phyloP scores from a whole-genome alignment of 441 rosid species.

The Jatropha multifida region DNA sequence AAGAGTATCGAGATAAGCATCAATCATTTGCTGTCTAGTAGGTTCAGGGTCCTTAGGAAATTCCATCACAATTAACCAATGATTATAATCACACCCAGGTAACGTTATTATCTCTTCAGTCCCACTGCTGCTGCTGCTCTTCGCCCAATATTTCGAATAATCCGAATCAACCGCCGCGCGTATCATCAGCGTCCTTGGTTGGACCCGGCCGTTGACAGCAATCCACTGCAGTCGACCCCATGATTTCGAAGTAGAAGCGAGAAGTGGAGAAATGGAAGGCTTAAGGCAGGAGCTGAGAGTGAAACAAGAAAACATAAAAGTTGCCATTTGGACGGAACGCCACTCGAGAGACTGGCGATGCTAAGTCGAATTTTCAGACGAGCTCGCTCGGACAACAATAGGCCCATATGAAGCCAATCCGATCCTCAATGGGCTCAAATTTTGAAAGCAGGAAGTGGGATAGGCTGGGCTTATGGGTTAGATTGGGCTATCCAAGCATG shows the following conservation, averaged over 20 bases:
- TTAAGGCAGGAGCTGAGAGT: constrained; percentile 32
- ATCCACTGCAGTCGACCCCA: constrained; percentile 17
- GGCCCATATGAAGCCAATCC: no score
- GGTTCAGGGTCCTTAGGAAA: constrained; percentile 97
- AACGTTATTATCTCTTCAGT: constrained; percentile 89
- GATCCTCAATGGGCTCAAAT: no score
- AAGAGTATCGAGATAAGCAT: constrained; percentile 83
- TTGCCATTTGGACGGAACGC: constrained; percentile 36
- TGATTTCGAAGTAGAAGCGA: constrained; percentile 4
- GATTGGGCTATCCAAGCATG: no score
- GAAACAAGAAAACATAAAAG: constrained; percentile 38
- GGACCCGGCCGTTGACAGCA: constrained; percentile 16
- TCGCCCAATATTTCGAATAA: constrained; percentile 46
- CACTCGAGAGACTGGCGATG: background rate
- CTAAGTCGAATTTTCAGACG: constrained; percentile 23
- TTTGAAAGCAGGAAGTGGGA: no score
- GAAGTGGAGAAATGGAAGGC: constrained; percentile 13
- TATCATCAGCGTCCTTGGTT: constrained; percentile 28
- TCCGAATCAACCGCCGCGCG: constrained; percentile 58
- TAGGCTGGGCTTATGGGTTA: background rate
- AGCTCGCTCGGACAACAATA: background rate
- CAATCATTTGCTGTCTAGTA: constrained; percentile 95
- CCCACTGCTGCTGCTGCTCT: constrained; percentile 67
- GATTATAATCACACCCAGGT: constrained; percentile 92
- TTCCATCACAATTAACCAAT: constrained; percentile 98